phyloP scores from a whole-genome alignment of 345 rosid genomes.

The Psidium friedrichsthalianum region DNA sequence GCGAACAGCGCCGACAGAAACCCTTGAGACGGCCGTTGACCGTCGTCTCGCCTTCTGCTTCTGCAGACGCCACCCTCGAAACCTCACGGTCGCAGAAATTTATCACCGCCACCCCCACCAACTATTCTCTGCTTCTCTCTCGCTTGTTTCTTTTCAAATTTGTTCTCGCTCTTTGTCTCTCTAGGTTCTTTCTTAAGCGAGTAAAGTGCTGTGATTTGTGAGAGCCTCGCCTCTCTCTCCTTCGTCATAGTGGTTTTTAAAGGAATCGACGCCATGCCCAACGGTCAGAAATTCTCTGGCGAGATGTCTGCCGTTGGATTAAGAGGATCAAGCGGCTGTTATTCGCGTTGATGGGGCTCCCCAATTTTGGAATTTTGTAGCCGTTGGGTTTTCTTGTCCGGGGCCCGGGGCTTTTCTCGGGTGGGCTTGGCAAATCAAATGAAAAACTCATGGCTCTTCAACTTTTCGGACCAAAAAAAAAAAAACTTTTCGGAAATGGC shows the following conservation, averaged over 20 bases:
- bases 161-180: background rate
- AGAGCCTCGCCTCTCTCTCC: background rate
- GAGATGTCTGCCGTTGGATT: slow-evolving; percentile 15
- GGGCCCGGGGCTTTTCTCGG: background rate
- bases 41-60: slow-evolving; percentile 28
- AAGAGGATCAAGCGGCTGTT: slow-evolving; percentile 10
- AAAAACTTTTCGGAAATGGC: too few species aligned
- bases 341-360: background rate
- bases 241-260: background rate
- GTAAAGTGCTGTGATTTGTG: background rate
- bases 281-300: slow-evolving; percentile 23
- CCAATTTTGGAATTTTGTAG: slow-evolving; percentile 25
- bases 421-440: background rate
- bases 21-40: slow-evolving; percentile 52
- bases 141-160: background rate
- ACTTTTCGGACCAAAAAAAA: too few species aligned
- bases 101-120: background rate
- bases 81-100: background rate
- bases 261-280: slow-evolving; percentile 10
- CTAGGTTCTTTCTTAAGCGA: background rate
- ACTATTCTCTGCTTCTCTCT: background rate
- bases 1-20: slow-evolving; percentile 46
- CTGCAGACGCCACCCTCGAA: slow-evolving; percentile 37
- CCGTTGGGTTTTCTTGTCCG: slow-evolving; percentile 11
- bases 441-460: background rate